Evolutionary conservation across 306 rosid species (phyloP).

Genomic region (Malus orientalis): DNA sequence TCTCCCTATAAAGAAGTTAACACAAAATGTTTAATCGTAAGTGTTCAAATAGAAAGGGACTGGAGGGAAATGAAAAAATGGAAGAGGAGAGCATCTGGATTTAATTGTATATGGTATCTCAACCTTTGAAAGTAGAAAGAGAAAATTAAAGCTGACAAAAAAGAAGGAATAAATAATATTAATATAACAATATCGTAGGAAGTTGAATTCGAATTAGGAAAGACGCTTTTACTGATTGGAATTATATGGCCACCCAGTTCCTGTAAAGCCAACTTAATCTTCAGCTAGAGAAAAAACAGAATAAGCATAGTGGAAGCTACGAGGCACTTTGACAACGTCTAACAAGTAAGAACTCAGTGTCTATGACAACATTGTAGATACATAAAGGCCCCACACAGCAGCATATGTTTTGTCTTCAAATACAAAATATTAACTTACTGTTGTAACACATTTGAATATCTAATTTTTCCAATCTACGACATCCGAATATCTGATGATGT

Average conservation of each 20-base stretch:
- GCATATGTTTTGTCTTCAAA: neutral
- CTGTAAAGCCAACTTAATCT: constrained; percentile 10
- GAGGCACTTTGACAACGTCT: neutral
- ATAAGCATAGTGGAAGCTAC: neutral
- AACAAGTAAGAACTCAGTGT: neutral
- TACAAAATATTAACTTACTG: too few species aligned
- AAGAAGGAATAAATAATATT: neutral
- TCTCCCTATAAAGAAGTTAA: too few species aligned
- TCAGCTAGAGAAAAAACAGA: neutral
- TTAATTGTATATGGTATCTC: too few species aligned
- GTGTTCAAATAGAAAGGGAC: too few species aligned
- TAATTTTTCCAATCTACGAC: too few species aligned
- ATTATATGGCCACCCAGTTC: constrained; percentile 14
- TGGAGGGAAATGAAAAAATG: too few species aligned
- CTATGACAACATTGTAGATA: neutral
- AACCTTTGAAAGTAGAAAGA: neutral
- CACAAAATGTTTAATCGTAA: too few species aligned
- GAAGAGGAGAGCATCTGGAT: too few species aligned
- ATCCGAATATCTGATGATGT: too few species aligned
- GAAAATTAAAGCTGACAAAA: neutral
- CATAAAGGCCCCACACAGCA: neutral
- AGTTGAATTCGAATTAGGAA: neutral
- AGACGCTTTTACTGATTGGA: neutral
- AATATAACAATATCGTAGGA: neutral
- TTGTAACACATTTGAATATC: too few species aligned